Percentiles rank a stretch among this genome's conserved stretches.
Evolutionary conservation across 2,329 filamentous ascomycete genomes (phyloP).

Genomic region (Beauveria asiatica): DNA sequence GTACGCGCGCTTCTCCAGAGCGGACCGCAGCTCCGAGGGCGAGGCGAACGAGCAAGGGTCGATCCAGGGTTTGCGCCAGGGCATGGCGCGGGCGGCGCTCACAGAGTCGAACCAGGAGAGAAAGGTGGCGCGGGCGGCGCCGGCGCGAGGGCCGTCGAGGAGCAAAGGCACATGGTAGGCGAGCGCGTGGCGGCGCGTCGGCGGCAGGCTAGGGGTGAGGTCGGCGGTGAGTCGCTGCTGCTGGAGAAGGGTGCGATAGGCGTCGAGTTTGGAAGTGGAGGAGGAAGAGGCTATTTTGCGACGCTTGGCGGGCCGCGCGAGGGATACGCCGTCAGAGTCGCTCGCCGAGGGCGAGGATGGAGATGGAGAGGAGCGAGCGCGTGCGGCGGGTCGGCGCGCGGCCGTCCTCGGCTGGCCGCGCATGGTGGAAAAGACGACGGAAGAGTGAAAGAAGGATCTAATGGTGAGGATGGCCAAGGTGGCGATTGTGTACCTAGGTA

Average conservation of each 20-base stretch:
- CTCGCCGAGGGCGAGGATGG: not conserved
- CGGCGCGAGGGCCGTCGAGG: slow-evolving; percentile 29
- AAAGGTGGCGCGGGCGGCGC: slow-evolving; percentile 27
- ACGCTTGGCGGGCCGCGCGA: slow-evolving; percentile 3
- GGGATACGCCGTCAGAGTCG: not conserved
- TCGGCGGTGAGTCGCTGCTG: not conserved
- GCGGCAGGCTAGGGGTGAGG: not conserved
- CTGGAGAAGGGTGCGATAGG: not conserved
- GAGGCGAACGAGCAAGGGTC: slow-evolving; percentile 26
- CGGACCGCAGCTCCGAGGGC: slow-evolving; percentile 28
- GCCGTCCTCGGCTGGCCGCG: not conserved
- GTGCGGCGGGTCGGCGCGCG: not conserved
- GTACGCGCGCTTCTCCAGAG: slow-evolving; percentile 48
- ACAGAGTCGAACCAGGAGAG: slow-evolving; percentile 45
- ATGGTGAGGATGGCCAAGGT: not conserved
- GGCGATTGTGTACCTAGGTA: not conserved
- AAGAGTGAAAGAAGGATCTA: not conserved
- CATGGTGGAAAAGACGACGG: not conserved
- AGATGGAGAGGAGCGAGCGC: not conserved
- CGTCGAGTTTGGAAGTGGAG: not conserved
- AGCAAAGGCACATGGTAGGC: slow-evolving; percentile 43
- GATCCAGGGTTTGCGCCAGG: slow-evolving; percentile 52
- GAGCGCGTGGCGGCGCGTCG: slow-evolving; percentile 25
- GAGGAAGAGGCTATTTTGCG: slow-evolving; percentile 3
- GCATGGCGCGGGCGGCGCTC: slow-evolving; percentile 42